Percentiles rank a stretch among this genome's conserved stretches.
Evolutionary conservation across 2,329 filamentous ascomycete species (phyloP).

Genomic region (Scytalidium lignicola): DNA sequence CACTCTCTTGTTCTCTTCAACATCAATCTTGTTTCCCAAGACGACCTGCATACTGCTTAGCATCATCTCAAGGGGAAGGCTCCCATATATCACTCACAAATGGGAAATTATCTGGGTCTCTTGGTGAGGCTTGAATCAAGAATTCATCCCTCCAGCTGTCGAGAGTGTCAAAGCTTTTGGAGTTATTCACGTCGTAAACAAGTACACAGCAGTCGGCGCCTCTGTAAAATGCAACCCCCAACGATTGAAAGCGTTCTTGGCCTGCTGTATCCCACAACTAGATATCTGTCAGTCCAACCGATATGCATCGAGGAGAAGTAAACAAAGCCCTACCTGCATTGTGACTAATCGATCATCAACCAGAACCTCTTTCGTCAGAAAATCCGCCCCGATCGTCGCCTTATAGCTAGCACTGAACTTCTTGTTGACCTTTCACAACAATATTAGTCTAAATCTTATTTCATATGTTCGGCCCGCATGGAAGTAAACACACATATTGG

Average conservation of each 20-base stretch:
- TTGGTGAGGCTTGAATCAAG: slow-evolving; percentile 90
- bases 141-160: slow-evolving; percentile 99
- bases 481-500: slow-evolving; percentile 80
- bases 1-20: slow-evolving; percentile 95
- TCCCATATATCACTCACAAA: slow-evolving; percentile 60
- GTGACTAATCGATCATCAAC: slow-evolving; percentile 97
- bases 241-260: slow-evolving; percentile 94
- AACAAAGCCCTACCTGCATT: slow-evolving; percentile 69
- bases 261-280: slow-evolving; percentile 98
- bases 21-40: slow-evolving; percentile 97
- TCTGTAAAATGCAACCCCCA: slow-evolving; percentile 95
- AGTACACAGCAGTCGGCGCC: slow-evolving; percentile 97
- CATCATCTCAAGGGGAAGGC: background rate
- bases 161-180: slow-evolving; percentile 97
- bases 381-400: slow-evolving; percentile 97
- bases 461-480: background rate
- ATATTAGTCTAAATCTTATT: slow-evolving; percentile 10
- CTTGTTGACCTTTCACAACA: slow-evolving; percentile 82
- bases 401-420: slow-evolving; percentile 99
- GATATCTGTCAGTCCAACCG: slow-evolving; percentile 15
- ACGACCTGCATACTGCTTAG: slow-evolving; percentile 59
- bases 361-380: slow-evolving; percentile 94
- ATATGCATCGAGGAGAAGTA: background rate
- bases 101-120: slow-evolving; percentile 95
- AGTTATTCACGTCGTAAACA: slow-evolving; percentile 98